phyloP scores from a whole-genome alignment of 148 eudicot genomes.

The Nyssa sinensis region DNA sequence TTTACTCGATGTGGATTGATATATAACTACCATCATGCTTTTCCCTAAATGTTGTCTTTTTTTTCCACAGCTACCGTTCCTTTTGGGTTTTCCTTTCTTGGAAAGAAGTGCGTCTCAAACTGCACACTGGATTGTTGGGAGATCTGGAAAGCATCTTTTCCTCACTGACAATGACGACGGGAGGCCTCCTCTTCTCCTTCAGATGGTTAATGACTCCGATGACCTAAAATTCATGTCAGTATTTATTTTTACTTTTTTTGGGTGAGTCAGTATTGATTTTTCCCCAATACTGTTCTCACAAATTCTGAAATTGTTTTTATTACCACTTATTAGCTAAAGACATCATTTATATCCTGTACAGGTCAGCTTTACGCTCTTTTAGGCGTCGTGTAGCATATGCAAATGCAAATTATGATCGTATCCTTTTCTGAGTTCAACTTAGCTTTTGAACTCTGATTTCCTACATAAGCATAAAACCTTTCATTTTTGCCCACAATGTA shows the following conservation, averaged over 20 bases:
- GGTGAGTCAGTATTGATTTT: constrained; percentile 33
- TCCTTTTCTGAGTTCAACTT: constrained; percentile 40
- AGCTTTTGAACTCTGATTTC: neutral
- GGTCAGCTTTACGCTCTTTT: constrained; percentile 80
- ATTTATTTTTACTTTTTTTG: too few species aligned
- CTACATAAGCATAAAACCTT: neutral
- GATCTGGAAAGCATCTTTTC: constrained; percentile 93
- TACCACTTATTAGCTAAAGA: constrained; percentile 1
- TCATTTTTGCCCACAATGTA: constrained; percentile 1
- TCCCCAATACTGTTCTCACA: neutral
- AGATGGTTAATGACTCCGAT: constrained; percentile 77
- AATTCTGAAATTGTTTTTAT: neutral
- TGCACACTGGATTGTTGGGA: constrained; percentile 86
- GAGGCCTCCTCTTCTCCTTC: constrained; percentile 73
- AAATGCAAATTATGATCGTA: constrained; percentile 79
- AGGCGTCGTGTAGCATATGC: constrained; percentile 90
- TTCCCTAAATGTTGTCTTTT: neutral
- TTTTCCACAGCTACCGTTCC: constrained; percentile 69
- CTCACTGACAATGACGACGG: constrained; percentile 74
- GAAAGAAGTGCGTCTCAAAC: constrained; percentile 79
- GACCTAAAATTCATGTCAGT: constrained; percentile 79
- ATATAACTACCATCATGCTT: neutral
- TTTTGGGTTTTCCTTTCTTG: constrained; percentile 80
- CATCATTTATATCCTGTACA: constrained; percentile 32
- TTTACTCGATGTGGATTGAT: neutral